A percentile compares a stretch with the other conserved stretches of the same genome.
Conservation (phyloP, 2,329 filamentous ascomycete species). For the Pseudopyrenochaeta lycopersici region DNA sequence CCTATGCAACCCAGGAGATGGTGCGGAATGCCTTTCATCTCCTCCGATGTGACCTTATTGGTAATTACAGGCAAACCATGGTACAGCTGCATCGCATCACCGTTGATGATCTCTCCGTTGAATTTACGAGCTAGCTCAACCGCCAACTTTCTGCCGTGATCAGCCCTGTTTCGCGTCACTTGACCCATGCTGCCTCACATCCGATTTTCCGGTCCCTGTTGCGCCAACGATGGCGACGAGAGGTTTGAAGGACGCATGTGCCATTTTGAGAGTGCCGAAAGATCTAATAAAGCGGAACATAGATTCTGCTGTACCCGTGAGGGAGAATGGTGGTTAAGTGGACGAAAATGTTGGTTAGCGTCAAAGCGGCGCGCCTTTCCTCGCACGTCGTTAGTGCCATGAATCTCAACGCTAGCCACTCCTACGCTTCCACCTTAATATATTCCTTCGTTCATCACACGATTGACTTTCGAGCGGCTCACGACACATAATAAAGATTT, state of each 20-base stretch:
- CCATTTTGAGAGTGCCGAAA: constrained; percentile 34
- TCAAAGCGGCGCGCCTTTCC: constrained; percentile 1
- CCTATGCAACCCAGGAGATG: constrained; percentile 85
- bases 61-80: constrained; percentile 91
- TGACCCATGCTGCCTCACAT: constrained; percentile 63
- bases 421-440: too few species aligned
- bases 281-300: constrained; percentile 36
- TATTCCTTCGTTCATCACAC: too few species aligned
- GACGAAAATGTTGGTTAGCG: constrained; percentile 15
- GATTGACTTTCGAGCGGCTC: too few species aligned
- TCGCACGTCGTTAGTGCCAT: not conserved
- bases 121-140: constrained; percentile 84
- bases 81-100: constrained; percentile 98
- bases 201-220: constrained; percentile 92
- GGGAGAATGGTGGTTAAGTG: not conserved
- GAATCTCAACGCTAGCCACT: not conserved
- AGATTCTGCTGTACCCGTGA: constrained; percentile 9
- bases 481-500: too few species aligned
- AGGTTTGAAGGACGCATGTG: constrained; percentile 54
- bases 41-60: constrained; percentile 82
- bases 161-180: constrained; percentile 29
- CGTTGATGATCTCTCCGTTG: constrained; percentile 95
- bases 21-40: constrained; percentile 83
- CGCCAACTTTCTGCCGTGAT: constrained; percentile 72
- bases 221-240: constrained; percentile 86